Percentiles rank a stretch among this genome's conserved stretches.
Evolutionary conservation across 2,329 filamentous ascomycete species (phyloP).

Genomic region (Emydomyces testavorans): DNA sequence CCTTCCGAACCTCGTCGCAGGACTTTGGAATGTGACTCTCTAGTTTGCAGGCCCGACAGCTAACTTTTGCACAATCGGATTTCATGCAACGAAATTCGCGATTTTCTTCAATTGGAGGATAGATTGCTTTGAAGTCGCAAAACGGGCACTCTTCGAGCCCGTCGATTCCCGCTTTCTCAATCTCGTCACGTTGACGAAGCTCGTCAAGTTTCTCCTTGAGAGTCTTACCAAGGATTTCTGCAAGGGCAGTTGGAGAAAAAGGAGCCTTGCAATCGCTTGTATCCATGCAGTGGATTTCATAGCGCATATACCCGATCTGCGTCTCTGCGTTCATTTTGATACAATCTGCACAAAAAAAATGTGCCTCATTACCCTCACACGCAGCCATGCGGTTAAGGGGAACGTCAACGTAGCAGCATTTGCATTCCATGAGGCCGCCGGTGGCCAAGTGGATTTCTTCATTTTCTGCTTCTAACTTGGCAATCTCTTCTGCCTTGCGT

Average conservation of each 20-base stretch:
- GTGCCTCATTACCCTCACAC: conserved; percentile 48
- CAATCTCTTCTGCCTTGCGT: not conserved
- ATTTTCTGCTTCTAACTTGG: conserved; percentile 7
- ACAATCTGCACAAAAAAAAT: conserved; percentile 62
- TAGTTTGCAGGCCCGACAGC: conserved; percentile 56
- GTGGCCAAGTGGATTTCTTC: conserved; percentile 1
- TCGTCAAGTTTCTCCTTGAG: conserved; percentile 53
- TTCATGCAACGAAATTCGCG: conserved; percentile 63
- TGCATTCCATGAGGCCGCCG: conserved; percentile 48
- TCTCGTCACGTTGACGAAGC: conserved; percentile 57
- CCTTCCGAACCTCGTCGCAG: conserved; percentile 54
- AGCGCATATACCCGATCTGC: conserved; percentile 57
- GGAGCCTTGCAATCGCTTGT: conserved; percentile 51
- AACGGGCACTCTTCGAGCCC: conserved; percentile 68
- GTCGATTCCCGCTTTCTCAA: conserved; percentile 59
- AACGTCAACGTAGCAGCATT: conserved; percentile 59
- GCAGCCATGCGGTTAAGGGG: conserved; percentile 56
- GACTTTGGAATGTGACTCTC: conserved; percentile 60
- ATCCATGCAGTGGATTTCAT: conserved; percentile 60
- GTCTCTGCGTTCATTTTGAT: conserved; percentile 53
- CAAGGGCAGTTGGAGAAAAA: conserved; percentile 48
- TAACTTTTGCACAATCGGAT: conserved; percentile 50
- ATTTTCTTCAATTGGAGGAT: conserved; percentile 53
- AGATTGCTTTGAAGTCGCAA: conserved; percentile 68
- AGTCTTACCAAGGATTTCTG: conserved; percentile 47